Base-by-base conservation (phyloP, 2,329 filamentous ascomycete species). In the Pleomassaria siparia region DNA sequence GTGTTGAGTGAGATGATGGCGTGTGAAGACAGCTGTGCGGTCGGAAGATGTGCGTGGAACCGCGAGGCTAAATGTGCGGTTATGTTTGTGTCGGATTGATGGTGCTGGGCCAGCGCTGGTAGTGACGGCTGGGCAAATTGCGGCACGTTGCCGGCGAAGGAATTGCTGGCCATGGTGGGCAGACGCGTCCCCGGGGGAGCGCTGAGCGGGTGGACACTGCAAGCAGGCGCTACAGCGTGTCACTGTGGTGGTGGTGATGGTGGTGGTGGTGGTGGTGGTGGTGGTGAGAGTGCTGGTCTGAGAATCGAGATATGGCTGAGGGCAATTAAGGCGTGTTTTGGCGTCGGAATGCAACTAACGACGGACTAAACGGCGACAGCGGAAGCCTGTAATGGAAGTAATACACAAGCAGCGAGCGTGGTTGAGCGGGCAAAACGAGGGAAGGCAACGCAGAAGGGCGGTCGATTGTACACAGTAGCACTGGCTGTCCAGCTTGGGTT, bases 1-100 rank as follows among this genome's bases (percentile, higher is more conserved):
- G 91, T 99, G 76, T 99, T 99, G 55, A 99, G 78, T 43, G 89
- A 88, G 65, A 99, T 87, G 59, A 97, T 80, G 40, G 87, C 94
- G 68, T 97, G 91, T 1, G 91, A 95, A 1, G 91, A 96, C 15
- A 99, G 83, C 40, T 84, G 84, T 44, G 94, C 90, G 0, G 91
- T 95, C 9, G 94, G 91, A 49, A 94, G 77, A 44, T 89, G 88
- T 44, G 95, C 88, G 75, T 99, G 94, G 72, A 96, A 99, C 44
- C 92, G 90, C 70, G 83, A 90, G 60, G 88, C 89, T 53, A 94
- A 81, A 71, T 92, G 89, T 43, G 87, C 87, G 3, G 88, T 94
- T 58, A 92, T 77, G 64, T 90, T 86, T 37, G 86, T 88, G 63
- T 89, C 87, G 59, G 84, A 85, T 73, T 91, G 85, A n/a, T 44